Evolutionary conservation across 768 basidiomycete genomes (phyloP), one percentile per base, ranked within the genome.

Genomic region (Suillus hirtellus): DNA sequence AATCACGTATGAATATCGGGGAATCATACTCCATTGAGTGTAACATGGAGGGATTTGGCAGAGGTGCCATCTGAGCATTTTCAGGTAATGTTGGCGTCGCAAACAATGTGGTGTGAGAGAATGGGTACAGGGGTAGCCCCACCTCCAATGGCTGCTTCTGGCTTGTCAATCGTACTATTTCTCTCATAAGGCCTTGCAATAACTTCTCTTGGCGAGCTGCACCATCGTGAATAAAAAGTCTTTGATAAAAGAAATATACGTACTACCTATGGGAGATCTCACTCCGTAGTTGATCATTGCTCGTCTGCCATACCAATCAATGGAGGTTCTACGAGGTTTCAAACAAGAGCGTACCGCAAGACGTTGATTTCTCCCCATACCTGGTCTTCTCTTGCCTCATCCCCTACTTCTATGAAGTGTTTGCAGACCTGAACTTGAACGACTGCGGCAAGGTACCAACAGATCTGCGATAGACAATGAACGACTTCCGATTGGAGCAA

Each of bases 361-460:
- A 90, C 83, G 66, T 95, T 94, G 72, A 95, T 93, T 75, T 94
- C 92, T 0, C 90, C 90, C 92, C 93, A 95, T 11, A 90, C 88
- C 1, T 86, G 86, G 37, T 89, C 85, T 74, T 95, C 92, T 65
- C 86, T 79, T 56, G 84, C 84, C 15, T 80, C 78, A 74, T 94
- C 91, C n/a, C 88, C 86, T 53, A 85, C 85, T 72, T 93, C 90
- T 64, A 95, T 93, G 71, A 88, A 89, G 70, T 91, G 87, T 71
- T 91, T 92, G 82, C 92, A 95, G 44, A 92, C 79, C 68, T 94
- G 92, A 54, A 94, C 86, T 71, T 93, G 88, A 4, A 94, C 90
- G 5, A 91, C 92, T 15, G 93, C 92, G 8, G 92, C 93, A 17
- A 95, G 85, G 74, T 95, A 94, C 92, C 92, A 95, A 73, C 92